Percentiles rank a stretch among this genome's conserved stretches.
Conservation (phyloP, 768 basidiomycete species). For the Candolleomyces eurysporus region DNA sequence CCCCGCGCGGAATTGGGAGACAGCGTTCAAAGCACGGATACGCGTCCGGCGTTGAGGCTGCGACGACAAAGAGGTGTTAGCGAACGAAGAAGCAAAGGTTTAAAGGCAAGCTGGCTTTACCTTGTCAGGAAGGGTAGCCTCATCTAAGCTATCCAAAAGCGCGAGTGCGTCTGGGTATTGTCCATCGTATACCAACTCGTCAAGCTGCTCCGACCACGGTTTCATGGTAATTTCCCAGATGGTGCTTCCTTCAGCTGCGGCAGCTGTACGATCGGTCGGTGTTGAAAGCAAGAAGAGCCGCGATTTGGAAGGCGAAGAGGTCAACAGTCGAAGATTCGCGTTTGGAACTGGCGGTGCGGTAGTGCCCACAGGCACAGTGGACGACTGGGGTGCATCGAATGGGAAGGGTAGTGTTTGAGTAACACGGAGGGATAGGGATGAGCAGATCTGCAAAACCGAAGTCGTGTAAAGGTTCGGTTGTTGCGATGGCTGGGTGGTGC, state of each 20-base stretch:
- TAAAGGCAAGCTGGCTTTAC: constrained; percentile 28
- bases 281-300: constrained; percentile 66
- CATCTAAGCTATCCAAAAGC: constrained; percentile 69
- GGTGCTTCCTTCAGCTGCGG: constrained; percentile 67
- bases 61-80: background rate
- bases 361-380: constrained; percentile 1
- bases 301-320: constrained; percentile 52
- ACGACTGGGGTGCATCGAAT: constrained; percentile 36
- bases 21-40: constrained; percentile 74
- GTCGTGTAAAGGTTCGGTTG: constrained; percentile 46
- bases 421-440: constrained; percentile 60
- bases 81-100: background rate
- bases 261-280: constrained; percentile 67
- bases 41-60: constrained; percentile 56
- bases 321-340: constrained; percentile 63
- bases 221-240: constrained; percentile 77
- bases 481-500: constrained; percentile 14
- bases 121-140: constrained; percentile 59
- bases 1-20: constrained; percentile 67
- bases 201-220: constrained; percentile 78
- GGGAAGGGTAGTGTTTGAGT: constrained; percentile 68
- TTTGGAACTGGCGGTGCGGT: constrained; percentile 24
- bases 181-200: constrained; percentile 71
- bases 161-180: constrained; percentile 79
- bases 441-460: constrained; percentile 67